Evolutionary conservation across 2,329 filamentous ascomycete genomes (phyloP), one percentile per base, ranked within the genome.

Genomic region (Penicillium occitanis): DNA sequence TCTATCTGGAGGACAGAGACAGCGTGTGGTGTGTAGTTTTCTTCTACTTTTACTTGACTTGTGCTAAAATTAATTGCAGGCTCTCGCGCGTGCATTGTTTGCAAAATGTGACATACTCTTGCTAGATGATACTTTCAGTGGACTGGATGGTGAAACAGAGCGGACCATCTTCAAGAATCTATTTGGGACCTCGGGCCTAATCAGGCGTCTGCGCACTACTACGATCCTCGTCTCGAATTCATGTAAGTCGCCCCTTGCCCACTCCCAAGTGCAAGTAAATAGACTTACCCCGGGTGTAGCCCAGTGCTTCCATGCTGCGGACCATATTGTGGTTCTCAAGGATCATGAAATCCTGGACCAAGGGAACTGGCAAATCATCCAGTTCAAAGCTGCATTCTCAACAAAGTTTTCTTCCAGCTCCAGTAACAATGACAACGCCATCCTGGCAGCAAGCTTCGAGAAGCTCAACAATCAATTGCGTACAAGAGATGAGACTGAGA

Each of bases 1-100:
- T 28, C 75, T 86, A 48, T 85, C 82, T 71, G 83, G 83, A 28
- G 84, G 84, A 10, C 84, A 86, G 68, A 84, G 79, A 68, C 82
- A 84, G 66, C 78, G 83, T 25, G 25, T 25, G 25, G 25, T 25
- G 25, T 25, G 25, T 25, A 25, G 25, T 25, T 25, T 25, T 25
- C 3, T 25, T 25, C 25, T 25, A 25, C 25, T 25, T 25, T 25
- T 25, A 25, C 25, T 25, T 25, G 25, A 25, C 25, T 25, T 25
- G 25, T 25, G 25, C 25, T 25, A 25, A 25, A 25, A 25, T 2
- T 25, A 25, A 25, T 4, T 63, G n/a, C 6, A 66, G 65, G 28
- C 59, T 51, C 60, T 66, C 4, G 84, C 84, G 22, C 76, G 84
- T 62, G 83, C 83, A 25, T 74, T 85, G 8, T 86, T 85, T 70